Conservation (phyloP, 2,329 filamentous ascomycete genomes). For the Pestalotiopsis sp. region DNA sequence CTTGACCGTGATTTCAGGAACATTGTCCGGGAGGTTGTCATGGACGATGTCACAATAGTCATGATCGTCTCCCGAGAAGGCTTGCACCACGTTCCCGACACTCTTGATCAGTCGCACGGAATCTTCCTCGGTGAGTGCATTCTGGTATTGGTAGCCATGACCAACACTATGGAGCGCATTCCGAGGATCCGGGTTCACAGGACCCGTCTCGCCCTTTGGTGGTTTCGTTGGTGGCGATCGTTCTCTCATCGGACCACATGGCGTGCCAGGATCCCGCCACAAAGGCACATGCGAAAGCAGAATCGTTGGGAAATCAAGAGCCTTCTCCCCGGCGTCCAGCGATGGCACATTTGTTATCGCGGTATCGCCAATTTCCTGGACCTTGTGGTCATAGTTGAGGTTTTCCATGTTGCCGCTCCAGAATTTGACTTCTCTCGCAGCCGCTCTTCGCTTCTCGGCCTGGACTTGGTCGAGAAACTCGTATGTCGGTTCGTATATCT, state of each 20-base stretch:
- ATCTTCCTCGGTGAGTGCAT: slow-evolving; percentile 77
- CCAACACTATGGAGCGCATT: slow-evolving; percentile 75
- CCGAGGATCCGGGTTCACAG: slow-evolving; percentile 62
- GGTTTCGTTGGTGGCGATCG: slow-evolving; percentile 72
- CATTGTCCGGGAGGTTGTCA: slow-evolving; percentile 62
- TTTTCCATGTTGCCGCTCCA: slow-evolving; percentile 62
- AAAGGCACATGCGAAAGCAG: slow-evolving; percentile 90
- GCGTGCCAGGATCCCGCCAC: slow-evolving; percentile 77
- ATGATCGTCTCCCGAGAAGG: slow-evolving; percentile 96
- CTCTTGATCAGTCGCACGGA: slow-evolving; percentile 75
- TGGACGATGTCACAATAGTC: slow-evolving; percentile 95
- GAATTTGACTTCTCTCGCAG: slow-evolving; percentile 66
- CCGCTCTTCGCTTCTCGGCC: slow-evolving; percentile 64
- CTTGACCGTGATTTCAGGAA: slow-evolving; percentile 90
- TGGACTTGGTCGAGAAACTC: slow-evolving; percentile 73
- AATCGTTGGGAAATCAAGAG: slow-evolving; percentile 76
- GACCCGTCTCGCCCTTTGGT: slow-evolving; percentile 55
- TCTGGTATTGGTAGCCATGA: slow-evolving; percentile 93
- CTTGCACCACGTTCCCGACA: slow-evolving; percentile 78
- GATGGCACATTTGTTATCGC: slow-evolving; percentile 39
- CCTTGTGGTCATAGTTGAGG: slow-evolving; percentile 55
- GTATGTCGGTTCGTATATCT: slow-evolving; percentile 74
- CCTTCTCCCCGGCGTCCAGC: slow-evolving; percentile 42
- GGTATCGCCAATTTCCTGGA: slow-evolving; percentile 57
- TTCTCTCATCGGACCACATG: slow-evolving; percentile 85